These are phyloP conservation scores for Fraxinus quadrangulata DNA, from an alignment of 257 asterid species.

Conservation along the genomic window DNA sequence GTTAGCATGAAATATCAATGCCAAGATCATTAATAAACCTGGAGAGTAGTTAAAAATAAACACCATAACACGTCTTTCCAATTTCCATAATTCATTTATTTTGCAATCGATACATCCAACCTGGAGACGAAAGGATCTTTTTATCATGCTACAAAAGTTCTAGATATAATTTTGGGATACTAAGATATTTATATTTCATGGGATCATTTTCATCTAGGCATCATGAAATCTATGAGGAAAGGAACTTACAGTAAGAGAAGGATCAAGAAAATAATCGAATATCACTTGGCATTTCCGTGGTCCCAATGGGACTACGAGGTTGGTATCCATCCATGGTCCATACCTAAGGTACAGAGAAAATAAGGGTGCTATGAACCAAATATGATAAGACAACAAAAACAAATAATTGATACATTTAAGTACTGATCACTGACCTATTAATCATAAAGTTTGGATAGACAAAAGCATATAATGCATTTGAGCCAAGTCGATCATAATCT, in stretches of 20 bases:
- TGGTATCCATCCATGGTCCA: slow-evolving; percentile 98
- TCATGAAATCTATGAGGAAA: not conserved
- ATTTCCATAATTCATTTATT: not conserved
- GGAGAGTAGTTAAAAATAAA: not conserved
- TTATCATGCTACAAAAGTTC: not conserved
- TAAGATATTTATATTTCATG: not conserved
- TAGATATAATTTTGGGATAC: not conserved
- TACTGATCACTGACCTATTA: slow-evolving; percentile 55
- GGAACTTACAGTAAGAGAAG: slow-evolving; percentile 60
- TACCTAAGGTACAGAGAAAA: slow-evolving; percentile 46
- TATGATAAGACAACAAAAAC: not conserved
- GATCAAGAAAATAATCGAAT: slow-evolving; percentile 80
- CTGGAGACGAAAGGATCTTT: not conserved
- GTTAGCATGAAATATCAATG: not conserved
- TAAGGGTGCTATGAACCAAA: not conserved
- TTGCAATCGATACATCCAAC: not conserved
- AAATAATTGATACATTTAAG: no score
- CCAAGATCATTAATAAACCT: not conserved
- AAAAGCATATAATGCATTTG: slow-evolving; percentile 71
- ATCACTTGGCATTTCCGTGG: slow-evolving; percentile 76
- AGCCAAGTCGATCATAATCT: slow-evolving; percentile 65
- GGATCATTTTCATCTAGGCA: not conserved
- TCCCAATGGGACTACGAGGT: slow-evolving; percentile 76
- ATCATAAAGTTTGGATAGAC: slow-evolving; percentile 92
- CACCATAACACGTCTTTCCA: not conserved